Conservation (phyloP, 2,329 filamentous ascomycete species). For the Penicillium sp. region DNA sequence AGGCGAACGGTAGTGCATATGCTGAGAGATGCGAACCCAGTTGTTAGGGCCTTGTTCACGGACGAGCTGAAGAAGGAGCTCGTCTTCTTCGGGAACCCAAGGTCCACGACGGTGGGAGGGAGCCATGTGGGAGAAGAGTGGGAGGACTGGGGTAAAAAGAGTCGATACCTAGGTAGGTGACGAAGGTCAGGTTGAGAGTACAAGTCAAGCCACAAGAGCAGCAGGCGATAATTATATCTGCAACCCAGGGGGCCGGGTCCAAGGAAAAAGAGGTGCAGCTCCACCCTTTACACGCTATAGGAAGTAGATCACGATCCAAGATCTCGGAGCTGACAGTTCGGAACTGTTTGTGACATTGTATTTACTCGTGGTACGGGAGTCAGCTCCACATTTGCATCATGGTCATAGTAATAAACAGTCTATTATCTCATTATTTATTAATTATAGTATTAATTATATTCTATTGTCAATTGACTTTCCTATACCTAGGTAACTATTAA, state of each 20-base stretch:
- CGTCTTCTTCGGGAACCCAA: conserved; percentile 75
- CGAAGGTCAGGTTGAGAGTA: neutral
- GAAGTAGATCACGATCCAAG: conserved; percentile 39
- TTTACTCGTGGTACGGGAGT: neutral
- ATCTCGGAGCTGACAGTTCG: conserved; percentile 38
- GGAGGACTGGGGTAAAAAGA: neutral
- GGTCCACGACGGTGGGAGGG: conserved; percentile 66
- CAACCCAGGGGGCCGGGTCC: conserved; percentile 34
- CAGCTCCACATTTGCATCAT: too few relatives aligned
- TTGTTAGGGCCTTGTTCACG: conserved; percentile 68
- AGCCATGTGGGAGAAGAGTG: conserved; percentile 32
- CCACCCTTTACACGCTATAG: conserved; percentile 33
- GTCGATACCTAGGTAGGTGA: neutral
- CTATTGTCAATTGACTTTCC: too few relatives aligned
- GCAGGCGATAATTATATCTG: conserved; percentile 26
- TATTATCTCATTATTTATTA: too few relatives aligned
- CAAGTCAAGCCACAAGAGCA: conserved; percentile 23
- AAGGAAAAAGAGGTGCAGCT: conserved; percentile 28
- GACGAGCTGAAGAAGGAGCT: conserved; percentile 64
- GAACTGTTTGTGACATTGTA: conserved; percentile 6
- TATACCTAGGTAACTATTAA: too few relatives aligned
- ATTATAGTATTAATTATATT: too few relatives aligned
- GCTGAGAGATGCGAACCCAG: conserved; percentile 80
- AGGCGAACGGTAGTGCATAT: conserved; percentile 71
- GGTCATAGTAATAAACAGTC: too few relatives aligned